These are phyloP conservation scores for Phytopythium chamaehyphon DNA, from an alignment of 352 stramenopile species.

Conservation along the genomic window DNA sequence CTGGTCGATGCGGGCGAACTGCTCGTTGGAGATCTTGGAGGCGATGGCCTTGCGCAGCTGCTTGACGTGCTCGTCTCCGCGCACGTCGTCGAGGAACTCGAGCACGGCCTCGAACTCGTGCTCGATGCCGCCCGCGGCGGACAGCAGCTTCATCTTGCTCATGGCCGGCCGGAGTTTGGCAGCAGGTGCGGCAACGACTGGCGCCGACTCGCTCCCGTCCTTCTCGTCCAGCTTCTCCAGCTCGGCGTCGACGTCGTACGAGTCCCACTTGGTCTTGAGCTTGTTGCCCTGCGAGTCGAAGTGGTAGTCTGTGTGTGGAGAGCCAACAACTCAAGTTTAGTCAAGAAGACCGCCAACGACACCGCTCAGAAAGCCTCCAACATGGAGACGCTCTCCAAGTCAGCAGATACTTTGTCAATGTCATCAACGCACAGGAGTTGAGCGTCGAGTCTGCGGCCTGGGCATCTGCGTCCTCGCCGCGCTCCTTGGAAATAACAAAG, in stretches of 20 bases:
- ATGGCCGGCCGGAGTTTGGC: slow-evolving; percentile 16
- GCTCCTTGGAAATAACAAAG: slow-evolving; percentile 39
- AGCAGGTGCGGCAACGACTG: background rate
- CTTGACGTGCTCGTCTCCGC: slow-evolving; percentile 60
- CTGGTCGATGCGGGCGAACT: slow-evolving; percentile 63
- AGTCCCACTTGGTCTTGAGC: slow-evolving; percentile 85
- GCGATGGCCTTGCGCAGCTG: slow-evolving; percentile 67
- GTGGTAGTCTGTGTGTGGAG: slow-evolving; percentile 76
- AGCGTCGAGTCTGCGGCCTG: slow-evolving; percentile 35
- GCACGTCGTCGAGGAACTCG: slow-evolving; percentile 69
- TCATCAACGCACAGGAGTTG: slow-evolving; percentile 58
- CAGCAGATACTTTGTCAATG: background rate
- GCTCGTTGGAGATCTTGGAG: slow-evolving; percentile 56
- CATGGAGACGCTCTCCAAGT: no score
- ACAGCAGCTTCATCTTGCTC: slow-evolving; percentile 41
- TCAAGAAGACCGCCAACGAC: no score
- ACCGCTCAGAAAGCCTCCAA: no score
- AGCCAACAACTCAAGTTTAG: no score
- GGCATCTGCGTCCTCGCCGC: slow-evolving; percentile 13
- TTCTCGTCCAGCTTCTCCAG: slow-evolving; percentile 60
- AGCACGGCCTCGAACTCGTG: slow-evolving; percentile 78
- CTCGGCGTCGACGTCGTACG: slow-evolving; percentile 76
- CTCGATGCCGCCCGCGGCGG: slow-evolving; percentile 44
- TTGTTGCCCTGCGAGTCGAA: slow-evolving; percentile 85
- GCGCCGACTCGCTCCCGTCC: slow-evolving; percentile 19